Percentiles rank a stretch among this genome's conserved stretches.
Evolutionary conservation across 1,139 yeast species (phyloP).

Genomic region (Yamadazyma dendronema): DNA sequence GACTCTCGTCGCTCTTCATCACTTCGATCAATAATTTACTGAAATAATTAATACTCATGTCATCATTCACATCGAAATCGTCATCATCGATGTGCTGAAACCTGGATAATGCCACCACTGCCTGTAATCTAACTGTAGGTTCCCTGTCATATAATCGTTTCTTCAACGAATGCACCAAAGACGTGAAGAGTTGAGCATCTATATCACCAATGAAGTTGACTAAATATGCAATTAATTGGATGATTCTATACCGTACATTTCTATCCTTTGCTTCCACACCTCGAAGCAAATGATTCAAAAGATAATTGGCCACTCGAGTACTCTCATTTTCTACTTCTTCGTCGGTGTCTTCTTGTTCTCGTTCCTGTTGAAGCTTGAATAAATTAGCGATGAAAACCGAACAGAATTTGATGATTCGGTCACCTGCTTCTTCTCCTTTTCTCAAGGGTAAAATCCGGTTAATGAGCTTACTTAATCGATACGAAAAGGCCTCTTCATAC

Average conservation of each 20-base stretch:
- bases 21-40: constrained; percentile 24
- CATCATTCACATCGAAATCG: constrained; percentile 19
- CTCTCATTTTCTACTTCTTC: constrained; percentile 20
- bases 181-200: constrained; percentile 68
- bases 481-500: constrained; percentile 56
- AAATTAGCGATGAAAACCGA: constrained; percentile 61
- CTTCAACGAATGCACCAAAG: constrained; percentile 58
- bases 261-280: constrained; percentile 79
- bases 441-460: constrained; percentile 67
- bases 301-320: constrained; percentile 54
- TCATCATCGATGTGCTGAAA: constrained; percentile 55
- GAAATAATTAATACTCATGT: constrained; percentile 4
- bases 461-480: constrained; percentile 57
- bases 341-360: constrained; percentile 22
- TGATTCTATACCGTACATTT: constrained; percentile 76
- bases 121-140: constrained; percentile 73
- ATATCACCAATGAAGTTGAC: constrained; percentile 75
- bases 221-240: constrained; percentile 72
- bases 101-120: constrained; percentile 75
- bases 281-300: constrained; percentile 64
- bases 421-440: constrained; percentile 72
- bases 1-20: constrained; percentile 74
- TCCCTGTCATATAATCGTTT: constrained; percentile 79
- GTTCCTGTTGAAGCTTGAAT: constrained; percentile 24
- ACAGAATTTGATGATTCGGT: constrained; percentile 72